Evolutionary conservation across 2,329 filamentous ascomycete species (phyloP), one percentile per base, ranked within the genome.

Genomic region (Pyricularia pennisetigena): DNA sequence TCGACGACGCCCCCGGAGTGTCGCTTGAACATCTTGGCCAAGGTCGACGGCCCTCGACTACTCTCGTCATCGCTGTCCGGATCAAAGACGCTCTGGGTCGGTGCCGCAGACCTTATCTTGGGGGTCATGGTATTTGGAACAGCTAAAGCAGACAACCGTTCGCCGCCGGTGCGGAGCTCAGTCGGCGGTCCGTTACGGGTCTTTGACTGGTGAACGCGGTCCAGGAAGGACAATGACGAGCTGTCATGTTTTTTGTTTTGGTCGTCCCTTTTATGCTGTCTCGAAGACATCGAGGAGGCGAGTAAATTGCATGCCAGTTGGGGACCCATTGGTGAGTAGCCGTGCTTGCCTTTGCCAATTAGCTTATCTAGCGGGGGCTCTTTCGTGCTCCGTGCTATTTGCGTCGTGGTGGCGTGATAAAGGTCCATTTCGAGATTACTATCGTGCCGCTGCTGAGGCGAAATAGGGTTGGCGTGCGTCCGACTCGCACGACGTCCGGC

Each of bases 331-430:
- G 57, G 8, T 4, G 57, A 12, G 10, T 24, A 4, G 9, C n/a
- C 24, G 24, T 16, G 24, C 24, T 26, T 26, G n/a, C 23, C 57
- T 61, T 61, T 26, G 23, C n/a, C 14, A 9, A 10, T 49, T 16
- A 30, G 24, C 32, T 23, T 28, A 8, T 29, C n/a, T 41, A 20
- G 28, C 16, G 30, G 23, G 67, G 41, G 8, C n/a, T 65, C 64
- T 12, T 49, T 30, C 9, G 64, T 67, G 49, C 63, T 41, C 20
- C 28, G 35, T 14, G 73, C 73, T 7, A 73, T 69, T 29, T 73
- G 70, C 16, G 71, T 71, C 4, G 72, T 69, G n/a, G 73, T 70
- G 10, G 69, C 69, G 62, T 74, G 74, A 65, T 75, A 75, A 12
- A 75, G 70, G 59, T 73, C 73, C 32, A 23, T 64, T 20, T 41